These are phyloP conservation scores for Phytophthora rubi DNA, from an alignment of 352 stramenopile species.

Conservation along the genomic window DNA sequence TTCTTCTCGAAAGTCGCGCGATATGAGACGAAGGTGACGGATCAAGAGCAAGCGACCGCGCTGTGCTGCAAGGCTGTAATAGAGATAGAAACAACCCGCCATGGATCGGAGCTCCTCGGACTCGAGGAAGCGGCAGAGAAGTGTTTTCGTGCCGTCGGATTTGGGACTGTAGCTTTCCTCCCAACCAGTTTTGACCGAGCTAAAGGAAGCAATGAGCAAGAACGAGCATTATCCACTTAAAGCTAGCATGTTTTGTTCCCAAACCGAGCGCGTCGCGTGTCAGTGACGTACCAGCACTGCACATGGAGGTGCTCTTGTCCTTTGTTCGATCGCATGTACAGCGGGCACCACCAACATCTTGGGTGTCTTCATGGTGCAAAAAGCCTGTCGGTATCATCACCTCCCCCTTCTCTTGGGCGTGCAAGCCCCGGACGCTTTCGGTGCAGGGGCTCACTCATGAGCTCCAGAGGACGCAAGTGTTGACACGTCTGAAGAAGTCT, in stretches of 20 bases:
- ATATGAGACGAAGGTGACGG: constrained; percentile 31
- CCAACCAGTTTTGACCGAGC: constrained; percentile 40
- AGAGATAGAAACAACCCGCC: constrained; percentile 44
- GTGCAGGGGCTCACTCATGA: constrained; percentile 13
- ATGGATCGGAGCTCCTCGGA: constrained; percentile 32
- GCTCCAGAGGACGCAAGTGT: constrained; percentile 7
- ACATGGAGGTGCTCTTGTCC: constrained; percentile 1
- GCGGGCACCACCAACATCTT: constrained; percentile 33
- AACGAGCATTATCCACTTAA: constrained; percentile 29
- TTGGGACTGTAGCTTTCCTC: constrained; percentile 30
- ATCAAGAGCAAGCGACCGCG: constrained; percentile 20
- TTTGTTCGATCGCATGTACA: constrained; percentile 20
- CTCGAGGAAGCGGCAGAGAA: constrained; percentile 24
- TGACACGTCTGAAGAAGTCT: constrained; percentile 3
- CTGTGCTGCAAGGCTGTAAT: constrained; percentile 32
- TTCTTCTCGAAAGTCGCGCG: constrained; percentile 32
- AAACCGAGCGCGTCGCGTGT: not conserved
- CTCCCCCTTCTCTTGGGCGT: constrained; percentile 39
- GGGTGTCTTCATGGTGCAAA: constrained; percentile 23
- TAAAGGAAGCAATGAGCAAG: constrained; percentile 29
- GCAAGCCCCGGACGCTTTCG: constrained; percentile 37
- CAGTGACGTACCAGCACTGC: not conserved
- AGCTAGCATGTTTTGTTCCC: constrained; percentile 9
- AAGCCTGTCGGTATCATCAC: constrained; percentile 24
- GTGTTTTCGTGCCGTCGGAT: constrained; percentile 32